Base-by-base conservation (phyloP, 495 filamentous ascomycete species). In the Cenococcum geophilum region DNA sequence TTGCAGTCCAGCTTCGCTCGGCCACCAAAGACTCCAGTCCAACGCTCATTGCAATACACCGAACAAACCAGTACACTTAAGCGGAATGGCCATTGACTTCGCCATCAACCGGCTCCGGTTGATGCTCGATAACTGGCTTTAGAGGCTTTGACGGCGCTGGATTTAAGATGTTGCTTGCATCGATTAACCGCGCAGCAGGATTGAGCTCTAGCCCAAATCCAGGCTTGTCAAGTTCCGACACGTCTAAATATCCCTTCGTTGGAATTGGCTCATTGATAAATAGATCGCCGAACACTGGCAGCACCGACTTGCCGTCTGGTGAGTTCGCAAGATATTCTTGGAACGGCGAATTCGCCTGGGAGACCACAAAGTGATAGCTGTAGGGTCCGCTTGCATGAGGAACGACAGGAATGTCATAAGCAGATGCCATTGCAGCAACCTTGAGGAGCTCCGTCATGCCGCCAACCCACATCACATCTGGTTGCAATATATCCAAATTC, bases 381-480 rank as follows among this genome's bases (percentile, higher is more conserved):
- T 96, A 96, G 1, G 91, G 87, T 4, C 91, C 91, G 56, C 86
- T 91, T 8, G 91, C 91, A 69, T 96, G 91, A 20, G 91, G 91
- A n/a, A 96, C 89, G 4, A 96, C 90, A 27, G 90, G 89, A 42
- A 96, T 86, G 69, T 96, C 91, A 73, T 96, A 96, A 1, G 91
- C 91, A 5, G 90, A 83, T 16, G 91, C 91, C 80, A 92, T 86
- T 20, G 90, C 88, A 11, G 91, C 83, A 58, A 96, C 83, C 74
- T 89, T 92, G 65, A 95, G 87, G 49, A 96, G 79, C 74, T 96
- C 91, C 1, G 91, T 96, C 80, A 96, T 74, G 60, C 91, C 91
- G 54, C 91, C 91, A 11, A 95, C 81, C 91, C 91, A 96, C 91
- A 95, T 96, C 49, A 96, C 89, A 69, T 96, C 91, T 6, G 91